A percentile compares a stretch with the other conserved stretches of the same genome.
Conservation (phyloP, 257 asterid species). For the Scutellaria baicalensis region DNA sequence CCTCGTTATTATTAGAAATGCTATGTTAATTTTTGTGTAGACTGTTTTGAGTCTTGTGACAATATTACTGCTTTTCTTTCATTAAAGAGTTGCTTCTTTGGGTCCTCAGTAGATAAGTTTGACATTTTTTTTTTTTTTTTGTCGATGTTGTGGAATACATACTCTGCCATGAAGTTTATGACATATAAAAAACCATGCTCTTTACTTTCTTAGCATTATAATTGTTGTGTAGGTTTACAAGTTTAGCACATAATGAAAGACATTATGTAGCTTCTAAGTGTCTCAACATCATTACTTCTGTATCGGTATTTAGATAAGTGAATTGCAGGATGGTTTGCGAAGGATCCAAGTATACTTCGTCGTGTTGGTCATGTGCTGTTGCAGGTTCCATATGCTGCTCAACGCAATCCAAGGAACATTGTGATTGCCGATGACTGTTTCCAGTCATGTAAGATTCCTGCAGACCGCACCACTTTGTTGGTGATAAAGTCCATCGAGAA, state of each 20-base stretch:
- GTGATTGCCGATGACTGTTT: constrained; percentile 85
- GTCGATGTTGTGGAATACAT: background rate
- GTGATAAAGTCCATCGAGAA: constrained; percentile 72
- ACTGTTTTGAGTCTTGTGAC: background rate
- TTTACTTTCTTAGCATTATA: background rate
- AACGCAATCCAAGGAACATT: constrained; percentile 72
- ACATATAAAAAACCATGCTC: background rate
- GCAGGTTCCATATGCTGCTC: constrained; percentile 69
- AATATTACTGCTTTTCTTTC: background rate
- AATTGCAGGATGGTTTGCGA: constrained; percentile 90
- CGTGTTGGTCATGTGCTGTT: constrained; percentile 88
- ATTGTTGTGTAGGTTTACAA: background rate
- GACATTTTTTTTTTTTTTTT: background rate
- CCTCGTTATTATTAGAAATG: background rate
- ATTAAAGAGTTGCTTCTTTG: background rate
- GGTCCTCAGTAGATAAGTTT: background rate
- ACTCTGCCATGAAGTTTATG: background rate
- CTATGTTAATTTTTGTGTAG: background rate
- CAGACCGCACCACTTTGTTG: constrained; percentile 48
- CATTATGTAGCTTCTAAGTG: background rate
- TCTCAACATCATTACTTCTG: background rate
- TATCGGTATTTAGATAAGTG: background rate
- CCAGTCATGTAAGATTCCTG: constrained; percentile 46
- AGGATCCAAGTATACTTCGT: constrained; percentile 72
- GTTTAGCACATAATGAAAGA: background rate